Conservation (phyloP, 1,284 basidiomycete genomes). For the Cutaneotrichosporon spelunceum region DNA sequence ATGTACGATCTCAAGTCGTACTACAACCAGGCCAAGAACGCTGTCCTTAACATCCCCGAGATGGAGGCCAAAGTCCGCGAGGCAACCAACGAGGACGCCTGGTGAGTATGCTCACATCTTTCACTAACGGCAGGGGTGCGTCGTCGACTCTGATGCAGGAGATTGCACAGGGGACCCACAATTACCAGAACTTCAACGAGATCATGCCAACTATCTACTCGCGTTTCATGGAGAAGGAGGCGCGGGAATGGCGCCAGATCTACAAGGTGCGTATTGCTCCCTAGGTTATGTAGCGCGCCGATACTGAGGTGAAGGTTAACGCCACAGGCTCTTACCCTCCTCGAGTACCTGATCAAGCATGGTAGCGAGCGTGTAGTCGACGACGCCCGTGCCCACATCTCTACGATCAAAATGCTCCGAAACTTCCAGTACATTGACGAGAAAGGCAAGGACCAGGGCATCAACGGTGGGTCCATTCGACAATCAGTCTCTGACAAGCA, state of each 20-base stretch:
- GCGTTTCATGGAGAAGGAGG: slow-evolving; percentile 97
- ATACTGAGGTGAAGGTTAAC: background rate
- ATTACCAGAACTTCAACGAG: slow-evolving; percentile 90
- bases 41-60: slow-evolving; percentile 77
- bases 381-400: slow-evolving; percentile 89
- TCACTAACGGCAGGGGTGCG: slow-evolving; percentile 70
- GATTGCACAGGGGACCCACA: slow-evolving; percentile 62
- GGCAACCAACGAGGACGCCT: slow-evolving; percentile 97
- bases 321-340: slow-evolving; percentile 75
- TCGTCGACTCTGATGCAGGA: slow-evolving; percentile 98
- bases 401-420: slow-evolving; percentile 94
- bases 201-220: slow-evolving; percentile 98
- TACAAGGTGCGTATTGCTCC: slow-evolving; percentile 69
- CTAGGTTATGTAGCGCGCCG: background rate
- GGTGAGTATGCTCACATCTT: slow-evolving; percentile 58
- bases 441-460: slow-evolving; percentile 97
- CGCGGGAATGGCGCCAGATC: slow-evolving; percentile 96
- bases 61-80: slow-evolving; percentile 97
- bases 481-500: slow-evolving; percentile 5
- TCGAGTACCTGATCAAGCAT: slow-evolving; percentile 95
- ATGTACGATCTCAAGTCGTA: slow-evolving; percentile 90
- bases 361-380: slow-evolving; percentile 98
- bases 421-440: slow-evolving; percentile 99
- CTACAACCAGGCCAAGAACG: slow-evolving; percentile 74
- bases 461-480: slow-evolving; percentile 68